Base-by-base conservation (phyloP, 345 rosid genomes). In the Syzygium aromaticum region DNA sequence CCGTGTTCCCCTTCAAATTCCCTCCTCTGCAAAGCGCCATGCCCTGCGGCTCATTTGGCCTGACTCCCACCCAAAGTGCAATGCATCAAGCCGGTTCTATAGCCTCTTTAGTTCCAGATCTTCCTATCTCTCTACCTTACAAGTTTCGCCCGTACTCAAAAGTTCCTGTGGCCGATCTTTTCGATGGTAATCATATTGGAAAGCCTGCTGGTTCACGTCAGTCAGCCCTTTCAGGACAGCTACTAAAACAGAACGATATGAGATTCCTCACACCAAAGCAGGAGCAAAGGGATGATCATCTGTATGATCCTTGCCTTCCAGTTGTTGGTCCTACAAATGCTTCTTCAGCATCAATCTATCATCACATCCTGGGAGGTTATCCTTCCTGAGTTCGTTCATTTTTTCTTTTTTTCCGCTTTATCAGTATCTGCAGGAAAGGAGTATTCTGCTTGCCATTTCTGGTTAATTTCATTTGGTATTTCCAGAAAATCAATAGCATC, bases 1-100 rank as follows among this genome's bases (percentile, higher is more conserved):
- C 93, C 28, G 51, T 92, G 88, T 94, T 90, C 90, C 92, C 92
- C 23, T 63, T 92, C 93, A 93, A 91, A 84, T 92, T 89, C 85
- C 93, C 94, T 53, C 52, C 92, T 84, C 38, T 92, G 73, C 92
- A 86, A 53, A 89, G 89, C 25, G 33, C 87, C 77, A 56, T 90
- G 59, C 89, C 92, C 22, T 91, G 90, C 27, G 85, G 90, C 30
- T 87, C 92, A 8, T 91, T 88, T 77, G 95, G 92, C 63, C 89
- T 90, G 84, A 90, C 86, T 84, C 52, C 91, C 30, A 56, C 84
- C 87, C 83, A 53, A 57, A 38, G 83, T 52, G 90, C 91, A n/a
- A 52, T 86, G 84, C 92, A 86, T 88, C 92, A 84, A 59, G 67
- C 90, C 51, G 88, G 91, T 85, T 87, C 94, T 25, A 64, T 88